phyloP scores from a whole-genome alignment of 2,329 filamentous ascomycete species.

The Colletotrichum chrysophilum region DNA sequence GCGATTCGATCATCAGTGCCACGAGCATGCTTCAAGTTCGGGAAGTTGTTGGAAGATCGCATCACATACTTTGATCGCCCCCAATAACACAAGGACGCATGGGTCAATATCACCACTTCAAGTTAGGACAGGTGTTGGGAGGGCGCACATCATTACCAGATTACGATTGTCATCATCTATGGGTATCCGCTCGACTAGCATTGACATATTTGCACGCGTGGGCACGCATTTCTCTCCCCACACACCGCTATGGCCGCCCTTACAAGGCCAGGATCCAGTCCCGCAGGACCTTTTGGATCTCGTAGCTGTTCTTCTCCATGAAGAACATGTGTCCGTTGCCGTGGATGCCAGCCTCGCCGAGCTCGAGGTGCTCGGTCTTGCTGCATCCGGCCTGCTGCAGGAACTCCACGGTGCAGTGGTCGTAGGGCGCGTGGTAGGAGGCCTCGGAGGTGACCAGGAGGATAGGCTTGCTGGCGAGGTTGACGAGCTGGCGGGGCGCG shows the following conservation, averaged over 20 bases:
- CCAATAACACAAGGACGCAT: background rate
- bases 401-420: constrained; percentile 45
- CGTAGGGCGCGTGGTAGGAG: constrained; percentile 51
- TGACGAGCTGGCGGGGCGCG: constrained; percentile 37
- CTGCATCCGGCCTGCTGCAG: constrained; percentile 47
- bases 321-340: constrained; percentile 56
- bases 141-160: background rate
- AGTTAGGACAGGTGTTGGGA: background rate
- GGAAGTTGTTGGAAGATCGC: background rate
- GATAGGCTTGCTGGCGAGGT: constrained; percentile 38
- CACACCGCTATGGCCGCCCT: background rate
- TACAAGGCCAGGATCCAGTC: constrained; percentile 26
- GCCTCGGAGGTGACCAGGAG: constrained; percentile 47
- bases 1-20: background rate
- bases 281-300: constrained; percentile 33
- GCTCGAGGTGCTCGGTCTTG: constrained; percentile 36
- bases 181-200: constrained; percentile 7
- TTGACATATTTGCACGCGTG: background rate
- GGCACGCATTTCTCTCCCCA: background rate
- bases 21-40: background rate
- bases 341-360: constrained; percentile 41
- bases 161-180: constrained; percentile 8
- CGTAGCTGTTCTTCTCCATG: constrained; percentile 51
- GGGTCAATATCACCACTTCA: background rate
- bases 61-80: background rate